phyloP scores from a whole-genome alignment of 2,329 filamentous ascomycete species.

The Zasmidium citrigriseum region DNA sequence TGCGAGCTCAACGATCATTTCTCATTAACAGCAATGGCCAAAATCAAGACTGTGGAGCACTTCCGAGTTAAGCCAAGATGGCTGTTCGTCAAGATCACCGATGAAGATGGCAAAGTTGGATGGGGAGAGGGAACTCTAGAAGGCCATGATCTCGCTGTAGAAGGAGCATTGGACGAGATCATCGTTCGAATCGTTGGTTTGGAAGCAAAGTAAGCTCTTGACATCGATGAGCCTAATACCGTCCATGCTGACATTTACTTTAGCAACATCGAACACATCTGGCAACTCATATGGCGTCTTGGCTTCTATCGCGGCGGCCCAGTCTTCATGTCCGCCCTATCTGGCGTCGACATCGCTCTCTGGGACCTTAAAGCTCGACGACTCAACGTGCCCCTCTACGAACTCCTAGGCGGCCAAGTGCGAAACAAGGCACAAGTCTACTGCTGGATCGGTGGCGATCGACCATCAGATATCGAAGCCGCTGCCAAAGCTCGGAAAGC shows the following conservation, averaged over 20 bases:
- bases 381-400: conserved; percentile 68
- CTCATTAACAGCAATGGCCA: conserved; percentile 53
- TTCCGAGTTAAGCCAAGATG: conserved; percentile 74
- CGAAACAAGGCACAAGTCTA: conserved; percentile 71
- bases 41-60: conserved; percentile 68
- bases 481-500: conserved; percentile 52
- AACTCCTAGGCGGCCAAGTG: conserved; percentile 74
- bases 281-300: conserved; percentile 69
- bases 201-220: conserved; percentile 58
- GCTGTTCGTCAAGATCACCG: conserved; percentile 76
- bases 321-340: conserved; percentile 77
- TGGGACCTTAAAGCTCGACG: conserved; percentile 74
- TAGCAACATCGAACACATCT: conserved; percentile 79
- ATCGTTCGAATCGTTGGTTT: conserved; percentile 62
- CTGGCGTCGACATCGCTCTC: conserved; percentile 76
- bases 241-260: conserved; percentile 41
- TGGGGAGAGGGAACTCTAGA: conserved; percentile 77
- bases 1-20: not conserved
- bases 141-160: conserved; percentile 72
- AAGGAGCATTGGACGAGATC: conserved; percentile 71
- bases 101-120: conserved; percentile 63
- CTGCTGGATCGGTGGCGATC: conserved; percentile 76
- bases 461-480: conserved; percentile 64
- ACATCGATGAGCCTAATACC: not conserved
- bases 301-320: conserved; percentile 78